Evolutionary conservation across 2,329 filamentous ascomycete species (phyloP), one percentile per base, ranked within the genome.

Genomic region (Verticillium nonalfalfae): DNA sequence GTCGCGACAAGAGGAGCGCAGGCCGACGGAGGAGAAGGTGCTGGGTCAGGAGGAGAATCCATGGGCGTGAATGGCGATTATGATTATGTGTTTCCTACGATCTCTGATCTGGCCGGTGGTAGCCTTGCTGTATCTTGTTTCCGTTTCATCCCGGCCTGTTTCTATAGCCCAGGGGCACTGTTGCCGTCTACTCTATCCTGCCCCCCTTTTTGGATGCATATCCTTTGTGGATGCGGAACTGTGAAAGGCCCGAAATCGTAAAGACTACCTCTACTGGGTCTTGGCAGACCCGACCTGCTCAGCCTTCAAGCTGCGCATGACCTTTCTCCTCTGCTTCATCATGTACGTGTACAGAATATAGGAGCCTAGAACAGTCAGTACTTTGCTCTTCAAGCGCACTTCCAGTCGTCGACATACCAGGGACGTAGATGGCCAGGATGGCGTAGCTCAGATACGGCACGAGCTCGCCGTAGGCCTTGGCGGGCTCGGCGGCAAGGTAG

Each of bases 301-400:
- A 34, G 73, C 68, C 75, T 83, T 85, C 71, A 87, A 84, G 50
- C 81, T 84, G 60, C 85, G 84, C 79, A 92, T 79, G 60, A 94
- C 85, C 83, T 92, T 96, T 67, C 85, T 83, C 68, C 94, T 83
- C 82, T 99, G 95, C 64, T 83, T 82, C 81, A 98, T 91, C 95
- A 99, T 98, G 76, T 99, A 90, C 26, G 90, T 92, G 73, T 95
- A 98, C 62, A 98, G 77, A 61, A 96, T 84, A 70, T 95, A 96
- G 4, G 90, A 71, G 79, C 91, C 89, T 78, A 40, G 15, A 1
- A 11, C 1, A n/a, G 34, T 58, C 34, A 60, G 50, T 10, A 15
- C 4, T 38, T 33, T 45, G 50, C 1, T 34, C 55, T 59, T 10
- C 26, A 3, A 26, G 26, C 3, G 26, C 26, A 26, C 26, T 26